Base-by-base conservation (phyloP, 345 rosid genomes). In the Boechera divaricarpa region DNA sequence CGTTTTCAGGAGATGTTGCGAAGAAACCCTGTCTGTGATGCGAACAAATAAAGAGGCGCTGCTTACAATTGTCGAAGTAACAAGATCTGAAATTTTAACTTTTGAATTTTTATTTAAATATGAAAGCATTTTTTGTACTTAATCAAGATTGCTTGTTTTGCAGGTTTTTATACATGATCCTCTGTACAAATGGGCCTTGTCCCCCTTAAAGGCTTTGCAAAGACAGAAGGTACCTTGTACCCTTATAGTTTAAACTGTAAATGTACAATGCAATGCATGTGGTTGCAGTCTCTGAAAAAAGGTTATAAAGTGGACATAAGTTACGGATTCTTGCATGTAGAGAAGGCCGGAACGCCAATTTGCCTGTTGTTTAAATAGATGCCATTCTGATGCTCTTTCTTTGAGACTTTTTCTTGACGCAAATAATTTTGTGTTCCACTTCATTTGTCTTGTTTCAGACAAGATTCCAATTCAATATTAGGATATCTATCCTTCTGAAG, bases 161-260 rank as follows among this genome's bases (percentile, higher is more conserved):
- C 90, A 94, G 99, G 99, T 94, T 54, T 95, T 95, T 76, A 95
- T 95, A 77, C 98, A 95, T 85, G 98, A 95, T 81, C 99, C 99
- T 55, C 83, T 95, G 57, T 94, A 94, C 83, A 92, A 94, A 77
- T 94, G 99, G 99, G 99, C 99, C 67, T 80, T 92, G 72, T 92
- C 98, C 70, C 98, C 97, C 64, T 82, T 95, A 44, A 95, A 95
- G 77, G 99, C 99, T 67, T 89, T 95, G 90, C 99, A 92, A 84
- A 96, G 97, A 58, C 99, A 95, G 72, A 89, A 95, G 97, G 98
- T 94, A 87, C 74, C 75, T 73, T 35, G 28, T 9, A 18, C 59
- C 61, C 65, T 75, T 77, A 5, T 55, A 62, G 56, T 49, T 12
- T 54, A 29, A 10, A 7, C 58, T 28, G n/a, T n/a, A 6, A 26